Evolutionary conservation across 192 early-diverging fungal genomes (phyloP).

Genomic region (Backusella morwellensis): DNA sequence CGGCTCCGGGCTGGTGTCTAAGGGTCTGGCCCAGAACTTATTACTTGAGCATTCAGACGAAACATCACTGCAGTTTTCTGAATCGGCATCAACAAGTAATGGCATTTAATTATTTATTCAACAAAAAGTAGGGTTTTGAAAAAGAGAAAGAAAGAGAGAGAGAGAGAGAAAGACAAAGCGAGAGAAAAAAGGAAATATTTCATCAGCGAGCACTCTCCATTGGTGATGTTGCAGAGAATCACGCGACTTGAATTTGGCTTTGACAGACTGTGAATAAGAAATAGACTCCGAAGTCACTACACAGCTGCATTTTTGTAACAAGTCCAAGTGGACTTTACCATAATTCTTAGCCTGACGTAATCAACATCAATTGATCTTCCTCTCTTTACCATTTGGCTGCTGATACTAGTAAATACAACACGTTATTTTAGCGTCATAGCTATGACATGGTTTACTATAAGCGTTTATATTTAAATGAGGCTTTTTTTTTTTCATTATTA

Average conservation of each 20-base stretch:
- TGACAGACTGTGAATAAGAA: not conserved
- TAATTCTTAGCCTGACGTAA: not conserved
- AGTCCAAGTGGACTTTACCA: not conserved
- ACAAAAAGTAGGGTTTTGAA: no score
- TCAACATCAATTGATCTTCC: not conserved
- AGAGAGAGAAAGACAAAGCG: not conserved
- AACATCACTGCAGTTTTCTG: not conserved
- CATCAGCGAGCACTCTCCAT: not conserved
- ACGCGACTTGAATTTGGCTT: not conserved
- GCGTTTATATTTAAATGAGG: not conserved
- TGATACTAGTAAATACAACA: not conserved
- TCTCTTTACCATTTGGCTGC: not conserved
- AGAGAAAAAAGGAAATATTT: conserved; percentile 8
- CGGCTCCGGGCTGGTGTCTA: not conserved
- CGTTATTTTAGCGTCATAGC: not conserved
- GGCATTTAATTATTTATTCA: not conserved
- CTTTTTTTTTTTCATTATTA: not conserved
- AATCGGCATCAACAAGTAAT: not conserved
- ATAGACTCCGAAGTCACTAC: not conserved
- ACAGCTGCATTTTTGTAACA: not conserved
- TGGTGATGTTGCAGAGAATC: not conserved
- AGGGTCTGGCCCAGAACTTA: not conserved
- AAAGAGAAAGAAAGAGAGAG: not conserved
- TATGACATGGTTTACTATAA: not conserved
- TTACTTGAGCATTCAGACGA: not conserved